Evolutionary conservation across 2,329 filamentous ascomycete genomes (phyloP), one percentile per base, ranked within the genome.

Genomic region (Colletotrichum coccodes): DNA sequence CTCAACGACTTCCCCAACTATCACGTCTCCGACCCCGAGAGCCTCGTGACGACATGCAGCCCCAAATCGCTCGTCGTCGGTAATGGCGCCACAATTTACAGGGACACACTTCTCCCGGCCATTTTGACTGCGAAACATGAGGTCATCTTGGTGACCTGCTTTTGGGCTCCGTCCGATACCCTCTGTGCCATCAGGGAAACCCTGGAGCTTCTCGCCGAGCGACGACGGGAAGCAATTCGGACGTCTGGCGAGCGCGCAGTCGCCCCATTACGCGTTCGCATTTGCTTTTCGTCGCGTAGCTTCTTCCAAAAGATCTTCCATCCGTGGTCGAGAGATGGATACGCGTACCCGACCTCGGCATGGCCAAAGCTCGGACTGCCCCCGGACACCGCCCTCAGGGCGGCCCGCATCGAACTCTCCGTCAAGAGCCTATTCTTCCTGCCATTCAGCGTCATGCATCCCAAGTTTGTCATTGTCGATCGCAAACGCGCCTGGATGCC

Each of bases 381-480:
- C 0, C 75, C 82, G 1, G 81, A 85, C 4, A 79, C 83, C 7
- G 72, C 82, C 5, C 76, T 91, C 3, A 82, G 86, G 38, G 82
- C 89, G 4, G 84, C 80, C 0, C 89, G 89, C 3, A 85, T 97
- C 21, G 87, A 94, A 60, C 75, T 97, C 38, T 82, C 85, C 0
- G 88, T 94, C 64, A 95, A 94, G 81, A 94, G 90, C 71, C 83
- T 95, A 8, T 97, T 97, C 78, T 89, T 95, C 71, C 83, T 90
- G 3, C 94, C 94, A 0, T 90, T 96, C 68, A 94, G 92, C 74
- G 91, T 97, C n/a, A 92, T 96, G 89, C 94, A 97, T 76, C 91
- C 93, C 0, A 97, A 97, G 75, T 95, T 93, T 73, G 84, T 95
- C 42, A 84, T 96, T 16, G 79, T 95, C 1, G 94, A 97, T 76